These are phyloP conservation scores for Flaveria bidentis DNA, from an alignment of 129 eudicot species.

Conservation along the genomic window DNA sequence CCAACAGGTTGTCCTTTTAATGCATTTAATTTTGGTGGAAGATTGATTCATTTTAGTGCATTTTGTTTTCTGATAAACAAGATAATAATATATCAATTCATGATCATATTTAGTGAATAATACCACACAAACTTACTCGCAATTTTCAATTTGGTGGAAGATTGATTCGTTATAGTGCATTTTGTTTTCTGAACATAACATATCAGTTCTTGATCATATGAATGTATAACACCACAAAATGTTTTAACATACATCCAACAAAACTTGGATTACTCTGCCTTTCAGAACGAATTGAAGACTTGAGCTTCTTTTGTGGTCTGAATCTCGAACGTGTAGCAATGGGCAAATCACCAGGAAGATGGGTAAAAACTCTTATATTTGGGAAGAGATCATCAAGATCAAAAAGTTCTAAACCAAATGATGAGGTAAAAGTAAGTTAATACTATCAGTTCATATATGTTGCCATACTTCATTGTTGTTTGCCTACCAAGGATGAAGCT, in stretches of 20 bases:
- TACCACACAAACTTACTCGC: too few species aligned
- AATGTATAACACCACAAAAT: too few species aligned
- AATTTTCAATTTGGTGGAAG: too few species aligned
- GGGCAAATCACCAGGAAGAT: slow-evolving; percentile 72
- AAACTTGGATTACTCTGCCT: background rate
- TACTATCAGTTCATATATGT: background rate
- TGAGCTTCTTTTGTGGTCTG: background rate
- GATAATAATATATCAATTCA: background rate
- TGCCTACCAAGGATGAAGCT: too few species aligned
- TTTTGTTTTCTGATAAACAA: background rate
- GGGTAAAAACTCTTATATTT: slow-evolving; percentile 51
- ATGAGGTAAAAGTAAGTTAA: slow-evolving; percentile 29
- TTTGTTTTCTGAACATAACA: background rate
- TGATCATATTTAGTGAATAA: background rate
- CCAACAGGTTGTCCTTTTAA: background rate
- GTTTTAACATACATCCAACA: background rate
- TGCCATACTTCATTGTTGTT: background rate
- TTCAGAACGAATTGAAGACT: background rate
- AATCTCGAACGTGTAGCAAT: slow-evolving; percentile 24
- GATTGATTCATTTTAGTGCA: background rate
- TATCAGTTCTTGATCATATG: background rate
- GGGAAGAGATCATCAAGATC: slow-evolving; percentile 53
- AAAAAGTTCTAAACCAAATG: slow-evolving; percentile 36
- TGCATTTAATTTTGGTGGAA: too few species aligned
- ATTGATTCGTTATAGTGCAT: background rate